Base-by-base conservation (phyloP, 177 flowering plant species). In the Vitis hybrid region DNA sequence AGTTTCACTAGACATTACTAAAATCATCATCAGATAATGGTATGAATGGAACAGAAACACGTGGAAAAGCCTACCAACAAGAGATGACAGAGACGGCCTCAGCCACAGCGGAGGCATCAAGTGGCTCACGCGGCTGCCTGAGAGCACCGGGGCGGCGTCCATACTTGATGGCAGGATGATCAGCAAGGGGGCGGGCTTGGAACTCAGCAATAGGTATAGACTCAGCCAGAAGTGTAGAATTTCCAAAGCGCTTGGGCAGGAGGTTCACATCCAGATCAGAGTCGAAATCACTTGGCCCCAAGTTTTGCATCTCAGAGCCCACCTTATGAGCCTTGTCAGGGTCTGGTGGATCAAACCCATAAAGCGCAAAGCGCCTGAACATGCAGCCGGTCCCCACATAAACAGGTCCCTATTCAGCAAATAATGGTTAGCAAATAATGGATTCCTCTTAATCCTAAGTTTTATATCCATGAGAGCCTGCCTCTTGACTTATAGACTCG, bases 351-450 rank as follows among this genome's bases (percentile, higher is more conserved):
- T 94, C 97, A 62, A 94, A 94, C 2, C 98, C 97, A 59, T 90
- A 94, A 6, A 94, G 85, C 1, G 98, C 98, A 64, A 88, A 83
- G 29, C 97, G 72, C 22, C 98, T 83, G 58, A 94, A 94, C 74
- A 94, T 87, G 69, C 88, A 82, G 1, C 98, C 98, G 1, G 98
- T 94, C 16, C 98, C 97, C 10, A 94, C 98, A 79, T 94, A 94
- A 21, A 90, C 88, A 1, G 98, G 97, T 1, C 98, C 98, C 82
- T 81, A 65, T 1, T 52, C 5, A 31, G 2, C 3, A 53, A 66
- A 26, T 22, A 49, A 8, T 26, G 29, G 29, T 26, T 26, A 26
- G 29, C 29, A 26, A 26, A 26, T 26, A 26, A 26, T 26, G 29
- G 29, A 26, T 26, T 26, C 29, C 29, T 26, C 29, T 26, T 26